Percentiles rank a stretch among this genome's conserved stretches.
These are phyloP conservation scores for Lipomyces japonicus DNA, from an alignment of 805 yeast species.

Conservation along the genomic window DNA sequence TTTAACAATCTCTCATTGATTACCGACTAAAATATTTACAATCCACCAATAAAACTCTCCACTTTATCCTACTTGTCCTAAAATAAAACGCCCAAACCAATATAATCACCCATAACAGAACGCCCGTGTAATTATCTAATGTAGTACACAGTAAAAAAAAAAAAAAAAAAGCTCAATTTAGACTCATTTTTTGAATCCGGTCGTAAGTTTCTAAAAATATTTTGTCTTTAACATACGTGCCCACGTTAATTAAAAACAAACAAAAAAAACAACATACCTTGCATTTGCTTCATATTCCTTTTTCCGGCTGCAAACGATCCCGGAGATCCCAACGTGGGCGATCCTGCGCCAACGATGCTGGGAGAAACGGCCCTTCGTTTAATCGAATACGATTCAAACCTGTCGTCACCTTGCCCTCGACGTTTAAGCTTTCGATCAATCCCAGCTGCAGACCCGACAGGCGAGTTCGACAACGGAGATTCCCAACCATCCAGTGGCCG, in stretches of 20 bases:
- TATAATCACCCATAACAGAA: no score
- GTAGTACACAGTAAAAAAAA: neutral
- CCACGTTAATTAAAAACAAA: no score
- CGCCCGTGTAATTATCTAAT: no score
- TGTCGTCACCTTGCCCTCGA: conserved; percentile 14
- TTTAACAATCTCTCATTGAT: no score
- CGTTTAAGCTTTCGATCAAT: conserved; percentile 16
- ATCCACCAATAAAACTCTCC: no score
- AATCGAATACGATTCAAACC: conserved; percentile 18
- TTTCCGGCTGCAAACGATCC: conserved; percentile 27
- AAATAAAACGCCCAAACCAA: no score
- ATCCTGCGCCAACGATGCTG: conserved; percentile 3
- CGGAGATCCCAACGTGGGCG: conserved; percentile 6
- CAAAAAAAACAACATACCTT: conserved; percentile 5
- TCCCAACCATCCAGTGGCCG: conserved; percentile 13
- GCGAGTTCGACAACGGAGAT: conserved; percentile 10
- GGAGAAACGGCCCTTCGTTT: conserved; percentile 29
- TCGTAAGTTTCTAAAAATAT: conserved; percentile 18
- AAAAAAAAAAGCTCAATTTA: conserved; percentile 3
- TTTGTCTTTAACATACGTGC: no score
- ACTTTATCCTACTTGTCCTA: no score
- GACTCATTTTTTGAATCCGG: conserved; percentile 24
- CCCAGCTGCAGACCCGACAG: conserved; percentile 1
- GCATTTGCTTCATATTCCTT: conserved; percentile 26
- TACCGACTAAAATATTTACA: no score